Conservation (phyloP, 139 green algal species). For the Choricystis sp. region DNA sequence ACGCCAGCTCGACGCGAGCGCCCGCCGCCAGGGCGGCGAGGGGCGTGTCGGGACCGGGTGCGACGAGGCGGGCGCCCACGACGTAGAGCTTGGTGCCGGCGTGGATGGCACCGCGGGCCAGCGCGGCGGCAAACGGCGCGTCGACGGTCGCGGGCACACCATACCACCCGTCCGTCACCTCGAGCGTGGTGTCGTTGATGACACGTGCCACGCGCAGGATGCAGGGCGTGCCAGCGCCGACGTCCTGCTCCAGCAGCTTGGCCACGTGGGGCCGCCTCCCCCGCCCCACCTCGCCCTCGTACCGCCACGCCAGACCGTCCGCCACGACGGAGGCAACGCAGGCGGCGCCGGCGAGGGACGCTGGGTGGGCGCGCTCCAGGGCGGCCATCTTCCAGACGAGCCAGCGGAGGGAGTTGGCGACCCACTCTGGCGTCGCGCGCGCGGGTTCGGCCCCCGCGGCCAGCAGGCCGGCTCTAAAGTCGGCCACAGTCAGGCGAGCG, state of each 20-base stretch:
- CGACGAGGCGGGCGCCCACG: not conserved
- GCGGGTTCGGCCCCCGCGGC: conserved; percentile 11
- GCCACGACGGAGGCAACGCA: conserved; percentile 8
- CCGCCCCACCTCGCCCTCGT: conserved; percentile 13
- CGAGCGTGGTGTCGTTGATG: conserved; percentile 1
- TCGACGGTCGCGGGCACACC: conserved; percentile 19
- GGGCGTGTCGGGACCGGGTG: not conserved
- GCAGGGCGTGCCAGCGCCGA: conserved; percentile 10
- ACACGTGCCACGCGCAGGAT: conserved; percentile 20
- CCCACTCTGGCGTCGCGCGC: conserved; percentile 18
- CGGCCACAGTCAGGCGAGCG: not conserved
- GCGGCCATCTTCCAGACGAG: conserved; percentile 39
- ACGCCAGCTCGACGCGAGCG: not conserved
- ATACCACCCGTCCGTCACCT: conserved; percentile 47
- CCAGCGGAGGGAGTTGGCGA: conserved; percentile 30
- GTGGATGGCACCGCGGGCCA: not conserved
- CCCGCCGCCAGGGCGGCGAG: not conserved
- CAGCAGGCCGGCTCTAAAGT: conserved; percentile 9
- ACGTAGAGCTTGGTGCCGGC: conserved; percentile 7
- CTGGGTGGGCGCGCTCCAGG: conserved; percentile 18
- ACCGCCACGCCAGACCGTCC: conserved; percentile 16
- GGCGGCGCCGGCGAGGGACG: conserved; percentile 4
- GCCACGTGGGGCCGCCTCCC: conserved; percentile 24
- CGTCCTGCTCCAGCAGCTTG: conserved; percentile 26
- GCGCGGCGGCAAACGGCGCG: conserved; percentile 3